Percentiles rank a stretch among this genome's conserved stretches.
Conservation (phyloP, 768 basidiomycete genomes). For the Psilocybe sp. region DNA sequence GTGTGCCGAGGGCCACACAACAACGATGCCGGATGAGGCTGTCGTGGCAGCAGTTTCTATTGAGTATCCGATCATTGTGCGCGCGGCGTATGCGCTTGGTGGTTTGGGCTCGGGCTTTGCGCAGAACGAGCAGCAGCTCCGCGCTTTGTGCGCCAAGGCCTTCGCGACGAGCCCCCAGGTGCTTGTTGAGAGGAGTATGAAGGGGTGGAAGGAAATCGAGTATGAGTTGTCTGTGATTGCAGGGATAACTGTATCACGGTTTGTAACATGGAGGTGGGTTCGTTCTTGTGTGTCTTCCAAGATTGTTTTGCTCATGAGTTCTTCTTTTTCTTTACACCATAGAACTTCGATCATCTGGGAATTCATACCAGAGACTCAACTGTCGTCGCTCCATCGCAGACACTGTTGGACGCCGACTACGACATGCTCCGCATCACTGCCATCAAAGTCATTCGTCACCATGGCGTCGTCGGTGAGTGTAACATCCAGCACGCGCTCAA, state of each 20-base stretch:
- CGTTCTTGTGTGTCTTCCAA: too few species aligned
- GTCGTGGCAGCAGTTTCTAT: constrained; percentile 77
- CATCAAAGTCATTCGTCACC: constrained; percentile 97
- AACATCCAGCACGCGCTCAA: too few species aligned
- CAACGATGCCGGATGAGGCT: constrained; percentile 87
- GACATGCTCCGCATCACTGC: constrained; percentile 99
- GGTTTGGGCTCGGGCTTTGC: too few species aligned
- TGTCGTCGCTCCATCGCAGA: too few species aligned
- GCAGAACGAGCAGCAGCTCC: too few species aligned
- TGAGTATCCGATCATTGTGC: too few species aligned
- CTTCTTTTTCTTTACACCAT: not conserved
- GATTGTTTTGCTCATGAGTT: constrained; percentile 27
- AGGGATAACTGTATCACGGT: too few species aligned
- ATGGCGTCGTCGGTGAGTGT: constrained; percentile 97
- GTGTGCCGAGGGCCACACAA: constrained; percentile 87
- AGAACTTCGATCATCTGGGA: constrained; percentile 99
- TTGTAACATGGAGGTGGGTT: constrained; percentile 99
- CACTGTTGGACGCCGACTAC: constrained; percentile 97
- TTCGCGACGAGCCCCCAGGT: constrained; percentile 98
- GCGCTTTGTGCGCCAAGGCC: constrained; percentile 87
- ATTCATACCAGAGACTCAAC: constrained; percentile 99
- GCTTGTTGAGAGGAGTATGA: constrained; percentile 99
- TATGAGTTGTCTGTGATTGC: constrained; percentile 99
- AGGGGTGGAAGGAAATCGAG: constrained; percentile 99
- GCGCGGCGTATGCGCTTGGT: too few species aligned